These are phyloP conservation scores for Rhynchosporium secalis DNA, from an alignment of 2,329 filamentous ascomycete genomes.

Conservation along the genomic window DNA sequence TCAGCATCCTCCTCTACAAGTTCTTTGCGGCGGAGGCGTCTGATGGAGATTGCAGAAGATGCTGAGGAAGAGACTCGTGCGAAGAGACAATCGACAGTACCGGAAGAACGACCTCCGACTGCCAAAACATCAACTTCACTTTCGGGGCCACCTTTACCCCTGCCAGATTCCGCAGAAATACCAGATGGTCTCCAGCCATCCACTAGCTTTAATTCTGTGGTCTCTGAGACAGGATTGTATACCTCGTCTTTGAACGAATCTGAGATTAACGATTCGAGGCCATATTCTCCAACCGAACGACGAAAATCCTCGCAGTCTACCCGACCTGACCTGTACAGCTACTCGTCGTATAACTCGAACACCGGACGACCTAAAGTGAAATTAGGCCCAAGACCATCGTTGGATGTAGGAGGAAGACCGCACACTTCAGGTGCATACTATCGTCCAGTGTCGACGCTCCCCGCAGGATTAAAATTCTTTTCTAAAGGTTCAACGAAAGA, in stretches of 20 bases:
- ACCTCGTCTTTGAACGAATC: conserved; percentile 1
- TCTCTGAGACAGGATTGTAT: conserved; percentile 24
- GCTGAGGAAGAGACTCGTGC: conserved; percentile 63
- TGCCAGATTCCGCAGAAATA: conserved; percentile 21
- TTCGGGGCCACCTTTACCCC: conserved; percentile 21
- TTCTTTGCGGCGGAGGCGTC: conserved; percentile 71
- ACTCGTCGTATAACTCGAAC: conserved; percentile 46
- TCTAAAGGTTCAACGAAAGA: conserved; percentile 57
- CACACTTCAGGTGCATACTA: conserved; percentile 61
- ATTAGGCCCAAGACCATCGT: conserved; percentile 79
- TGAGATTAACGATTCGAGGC: conserved; percentile 1
- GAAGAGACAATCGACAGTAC: conserved; percentile 58
- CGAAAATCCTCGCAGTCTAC: conserved; percentile 51
- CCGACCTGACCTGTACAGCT: conserved; percentile 52
- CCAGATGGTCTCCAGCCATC: conserved; percentile 23
- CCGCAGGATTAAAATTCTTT: conserved; percentile 74
- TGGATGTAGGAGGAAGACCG: conserved; percentile 62
- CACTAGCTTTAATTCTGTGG: conserved; percentile 22
- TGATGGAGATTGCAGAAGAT: conserved; percentile 94
- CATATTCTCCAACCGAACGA: conserved; percentile 31
- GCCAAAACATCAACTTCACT: conserved; percentile 31
- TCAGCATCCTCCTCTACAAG: conserved; percentile 84
- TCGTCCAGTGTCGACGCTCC: conserved; percentile 75
- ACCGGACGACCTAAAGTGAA: conserved; percentile 79
- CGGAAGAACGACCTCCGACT: conserved; percentile 44